Evolutionary conservation across 805 yeast species (phyloP), one percentile per base, ranked within the genome.

Genomic region (Novakomyces olei): DNA sequence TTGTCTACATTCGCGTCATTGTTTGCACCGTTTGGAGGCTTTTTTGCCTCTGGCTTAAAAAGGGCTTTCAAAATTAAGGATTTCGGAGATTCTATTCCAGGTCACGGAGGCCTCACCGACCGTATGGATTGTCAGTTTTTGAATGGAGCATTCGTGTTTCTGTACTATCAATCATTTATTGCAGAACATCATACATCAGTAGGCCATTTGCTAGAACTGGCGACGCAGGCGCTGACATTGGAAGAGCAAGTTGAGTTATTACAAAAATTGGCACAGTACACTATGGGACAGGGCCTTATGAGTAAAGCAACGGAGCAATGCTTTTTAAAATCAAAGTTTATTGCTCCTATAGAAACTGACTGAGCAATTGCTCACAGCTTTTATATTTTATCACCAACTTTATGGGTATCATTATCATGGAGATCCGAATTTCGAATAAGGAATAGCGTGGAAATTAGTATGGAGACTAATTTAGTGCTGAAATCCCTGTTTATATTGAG

Each of bases 21-120:
- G 41, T 74, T 88, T 51, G 98, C 98, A 3, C 98, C 98, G 37
- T 88, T 88, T 50, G 98, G 98, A 34, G 98, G 98, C 1, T 88
- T 88, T 53, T 88, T 88, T 47, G 96, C 96, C 5, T 74, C 91
- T 34, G 98, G 96, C n/a, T 63, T 88, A 44, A 88, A 88, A 60
- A 71, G 98, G 55, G 80, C 96, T 9, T 83, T 88, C 57, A 78
- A 85, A 47, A 81, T 83, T 35, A 88, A 88, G 56, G 98, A 88
- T 55, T 88, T 88, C 48, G 98, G 96, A 43, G 92, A 85, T 48
- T 85, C 96, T 6, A 88, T 88, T 43, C 98, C 98, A 10, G 98
- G 98, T 20, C 98, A 88, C 50, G 98, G 98, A 40, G 98, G 98
- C 43, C 73, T 88, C 42, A 83, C 95, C 17, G 98, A 88, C 51